phyloP scores from a whole-genome alignment of 2,329 filamentous ascomycete genomes.

The Tolypocladium paradoxum region DNA sequence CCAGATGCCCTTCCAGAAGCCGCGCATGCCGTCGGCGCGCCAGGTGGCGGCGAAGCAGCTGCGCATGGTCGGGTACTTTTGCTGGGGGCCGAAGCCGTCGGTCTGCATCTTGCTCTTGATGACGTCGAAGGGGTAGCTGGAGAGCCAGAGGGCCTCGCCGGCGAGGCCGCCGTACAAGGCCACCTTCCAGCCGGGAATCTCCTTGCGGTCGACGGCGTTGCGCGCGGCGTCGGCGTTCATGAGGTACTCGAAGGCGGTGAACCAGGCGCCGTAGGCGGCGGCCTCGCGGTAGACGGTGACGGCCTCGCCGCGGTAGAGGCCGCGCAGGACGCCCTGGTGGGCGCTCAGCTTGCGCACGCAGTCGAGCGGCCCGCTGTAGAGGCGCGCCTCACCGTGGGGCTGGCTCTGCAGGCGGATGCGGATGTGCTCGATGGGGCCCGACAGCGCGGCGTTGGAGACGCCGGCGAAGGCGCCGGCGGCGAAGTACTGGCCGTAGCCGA shows the following conservation, averaged over 20 bases:
- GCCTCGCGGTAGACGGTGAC: slow-evolving; percentile 85
- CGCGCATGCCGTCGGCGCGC: slow-evolving; percentile 61
- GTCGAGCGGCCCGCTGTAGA: slow-evolving; percentile 80
- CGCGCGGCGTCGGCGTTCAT: slow-evolving; percentile 83
- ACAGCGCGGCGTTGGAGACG: slow-evolving; percentile 78
- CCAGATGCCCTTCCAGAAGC: slow-evolving; percentile 91
- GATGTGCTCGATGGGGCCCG: slow-evolving; percentile 90
- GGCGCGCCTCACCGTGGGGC: slow-evolving; percentile 67
- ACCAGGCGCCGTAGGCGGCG: slow-evolving; percentile 93
- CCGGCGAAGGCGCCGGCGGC: slow-evolving; percentile 85
- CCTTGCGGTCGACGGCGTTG: slow-evolving; percentile 62
- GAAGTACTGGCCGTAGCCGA: slow-evolving; percentile 83
- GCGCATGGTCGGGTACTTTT: slow-evolving; percentile 71
- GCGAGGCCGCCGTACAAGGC: slow-evolving; percentile 88
- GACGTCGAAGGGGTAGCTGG: slow-evolving; percentile 92
- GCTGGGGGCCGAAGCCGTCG: slow-evolving; percentile 68
- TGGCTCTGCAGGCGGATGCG: slow-evolving; percentile 94
- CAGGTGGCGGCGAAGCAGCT: slow-evolving; percentile 83
- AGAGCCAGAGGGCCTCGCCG: slow-evolving; percentile 87
- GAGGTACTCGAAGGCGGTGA: slow-evolving; percentile 86
- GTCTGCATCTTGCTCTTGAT: slow-evolving; percentile 99
- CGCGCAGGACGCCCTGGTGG: slow-evolving; percentile 52
- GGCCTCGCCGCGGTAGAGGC: slow-evolving; percentile 76
- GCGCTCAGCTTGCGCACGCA: slow-evolving; percentile 76
- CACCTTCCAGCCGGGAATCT: slow-evolving; percentile 75